A percentile compares a stretch with the other conserved stretches of the same genome.
These are phyloP conservation scores for Aspergillus tubingensis DNA, from an alignment of 2,329 filamentous ascomycete species.

Conservation along the genomic window DNA sequence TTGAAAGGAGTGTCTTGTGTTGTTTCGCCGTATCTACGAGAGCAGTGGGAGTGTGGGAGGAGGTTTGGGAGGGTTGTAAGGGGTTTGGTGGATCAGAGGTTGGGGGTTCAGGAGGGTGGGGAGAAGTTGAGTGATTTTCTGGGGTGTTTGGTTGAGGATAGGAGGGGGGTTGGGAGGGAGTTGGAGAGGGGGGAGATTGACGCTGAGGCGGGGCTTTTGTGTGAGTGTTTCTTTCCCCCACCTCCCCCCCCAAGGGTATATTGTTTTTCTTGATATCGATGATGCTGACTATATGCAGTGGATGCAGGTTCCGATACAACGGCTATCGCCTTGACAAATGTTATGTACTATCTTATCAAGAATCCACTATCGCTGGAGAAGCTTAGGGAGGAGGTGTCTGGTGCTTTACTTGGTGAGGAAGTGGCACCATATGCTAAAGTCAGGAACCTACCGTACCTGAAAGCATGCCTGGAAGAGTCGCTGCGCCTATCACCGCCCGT, in stretches of 20 bases:
- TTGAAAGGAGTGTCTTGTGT: not conserved
- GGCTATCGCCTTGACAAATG: conserved; percentile 18
- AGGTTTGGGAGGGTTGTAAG: not conserved
- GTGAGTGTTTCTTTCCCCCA: not conserved
- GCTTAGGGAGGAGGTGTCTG: not conserved
- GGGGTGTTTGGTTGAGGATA: not conserved
- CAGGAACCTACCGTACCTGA: not conserved
- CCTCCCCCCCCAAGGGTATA: too few relatives aligned
- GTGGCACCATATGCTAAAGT: not conserved
- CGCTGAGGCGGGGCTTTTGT: not conserved
- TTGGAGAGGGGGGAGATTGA: not conserved
- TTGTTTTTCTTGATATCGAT: too few relatives aligned
- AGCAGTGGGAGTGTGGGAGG: not conserved
- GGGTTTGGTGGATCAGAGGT: not conserved
- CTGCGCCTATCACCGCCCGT: not conserved
- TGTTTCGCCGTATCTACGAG: not conserved
- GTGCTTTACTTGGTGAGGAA: not conserved
- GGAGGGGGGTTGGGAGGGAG: not conserved
- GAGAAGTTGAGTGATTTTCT: not conserved
- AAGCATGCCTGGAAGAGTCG: not conserved
- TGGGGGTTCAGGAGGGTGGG: not conserved
- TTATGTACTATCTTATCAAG: conserved; percentile 25
- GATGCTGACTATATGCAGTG: not conserved
- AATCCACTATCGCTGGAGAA: conserved; percentile 6
- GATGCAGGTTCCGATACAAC: conserved; percentile 18